These are phyloP conservation scores for Mycena indigotica DNA, from an alignment of 768 basidiomycete species.

Conservation along the genomic window DNA sequence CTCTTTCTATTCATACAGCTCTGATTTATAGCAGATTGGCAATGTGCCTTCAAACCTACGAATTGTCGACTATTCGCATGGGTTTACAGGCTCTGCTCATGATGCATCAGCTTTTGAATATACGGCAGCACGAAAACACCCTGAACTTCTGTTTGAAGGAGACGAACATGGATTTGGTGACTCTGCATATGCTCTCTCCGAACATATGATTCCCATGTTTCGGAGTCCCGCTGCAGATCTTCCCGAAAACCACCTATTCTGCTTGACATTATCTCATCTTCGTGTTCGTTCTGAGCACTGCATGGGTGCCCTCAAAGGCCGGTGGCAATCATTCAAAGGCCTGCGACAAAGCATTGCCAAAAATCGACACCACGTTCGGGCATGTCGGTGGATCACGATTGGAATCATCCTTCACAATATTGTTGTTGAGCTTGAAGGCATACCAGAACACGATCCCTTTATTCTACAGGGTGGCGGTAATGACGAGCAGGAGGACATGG, in stretches of 20 bases:
- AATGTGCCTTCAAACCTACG: conserved; percentile 33
- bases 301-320: conserved; percentile 39
- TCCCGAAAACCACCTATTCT: conserved; percentile 32
- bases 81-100: conserved; percentile 37
- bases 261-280: conserved; percentile 29
- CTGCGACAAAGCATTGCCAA: conserved; percentile 34
- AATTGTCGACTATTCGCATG: conserved; percentile 36
- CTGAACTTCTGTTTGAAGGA: conserved; percentile 29
- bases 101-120: conserved; percentile 37
- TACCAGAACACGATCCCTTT: conserved; percentile 16
- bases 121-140: conserved; percentile 29
- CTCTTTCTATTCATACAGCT: neutral
- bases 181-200: conserved; percentile 30
- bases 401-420: conserved; percentile 40
- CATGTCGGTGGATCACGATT: conserved; percentile 33
- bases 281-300: conserved; percentile 40
- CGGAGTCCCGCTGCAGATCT: conserved; percentile 31
- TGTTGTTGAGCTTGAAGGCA: conserved; percentile 37
- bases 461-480: conserved; percentile 15
- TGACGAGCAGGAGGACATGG: conserved; percentile 11
- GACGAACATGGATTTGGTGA: conserved; percentile 30
- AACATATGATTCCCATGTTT: conserved; percentile 32
- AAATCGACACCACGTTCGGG: conserved; percentile 28
- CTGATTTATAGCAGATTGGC: conserved; percentile 32
- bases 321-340: conserved; percentile 35